Conservation (phyloP, 208 protist species). For the Plasmodiophora brassicae region DNA sequence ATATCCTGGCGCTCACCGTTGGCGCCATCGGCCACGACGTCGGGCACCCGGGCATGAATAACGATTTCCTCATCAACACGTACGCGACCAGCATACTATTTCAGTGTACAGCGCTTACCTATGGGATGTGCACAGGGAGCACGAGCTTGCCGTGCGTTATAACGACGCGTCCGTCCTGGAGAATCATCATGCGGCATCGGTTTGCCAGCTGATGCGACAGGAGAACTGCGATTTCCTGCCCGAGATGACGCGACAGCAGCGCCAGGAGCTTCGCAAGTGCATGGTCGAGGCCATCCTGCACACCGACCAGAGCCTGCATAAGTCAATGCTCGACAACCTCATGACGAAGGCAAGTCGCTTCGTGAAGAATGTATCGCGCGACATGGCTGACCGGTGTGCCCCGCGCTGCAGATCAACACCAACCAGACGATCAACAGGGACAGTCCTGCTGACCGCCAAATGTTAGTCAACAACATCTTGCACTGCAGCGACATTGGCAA, state of each 20-base stretch:
- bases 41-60: constrained; percentile 90
- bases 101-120: neutral
- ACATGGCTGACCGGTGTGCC: neutral
- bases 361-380: neutral
- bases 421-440: neutral
- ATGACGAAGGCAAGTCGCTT: neutral
- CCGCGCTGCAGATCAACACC: neutral
- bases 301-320: constrained; percentile 4
- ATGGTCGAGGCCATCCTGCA: constrained; percentile 11
- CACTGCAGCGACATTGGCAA: constrained; percentile 23
- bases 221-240: neutral
- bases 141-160: constrained; percentile 71
- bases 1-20: constrained; percentile 77
- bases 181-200: constrained; percentile 53
- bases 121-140: constrained; percentile 42
- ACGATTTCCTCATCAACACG: constrained; percentile 84
- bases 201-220: constrained; percentile 25
- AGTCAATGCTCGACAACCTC: neutral
- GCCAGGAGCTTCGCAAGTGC: neutral
- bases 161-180: constrained; percentile 62
- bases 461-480: constrained; percentile 23
- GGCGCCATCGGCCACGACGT: constrained; percentile 83
- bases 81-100: neutral
- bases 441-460: neutral
- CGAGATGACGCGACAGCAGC: neutral